Percentiles rank a stretch among this genome's conserved stretches.
phyloP scores from a whole-genome alignment of 495 filamentous ascomycete genomes.

The Neurospora sp. region DNA sequence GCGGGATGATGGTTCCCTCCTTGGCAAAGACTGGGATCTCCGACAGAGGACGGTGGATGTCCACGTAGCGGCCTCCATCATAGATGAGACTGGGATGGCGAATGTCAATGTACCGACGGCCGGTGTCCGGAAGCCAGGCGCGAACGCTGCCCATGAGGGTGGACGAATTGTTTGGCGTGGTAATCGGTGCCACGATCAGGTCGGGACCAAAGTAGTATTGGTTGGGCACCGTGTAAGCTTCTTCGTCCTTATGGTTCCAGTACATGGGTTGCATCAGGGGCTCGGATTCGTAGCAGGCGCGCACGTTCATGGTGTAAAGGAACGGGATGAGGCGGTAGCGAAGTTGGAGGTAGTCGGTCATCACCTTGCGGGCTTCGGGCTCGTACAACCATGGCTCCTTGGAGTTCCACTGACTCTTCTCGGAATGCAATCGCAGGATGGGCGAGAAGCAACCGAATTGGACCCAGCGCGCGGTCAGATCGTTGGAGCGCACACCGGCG shows the following conservation, averaged over 20 bases:
- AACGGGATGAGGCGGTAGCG: slow-evolving; percentile 47
- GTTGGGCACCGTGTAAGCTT: slow-evolving; percentile 41
- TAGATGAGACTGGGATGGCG: slow-evolving; percentile 40
- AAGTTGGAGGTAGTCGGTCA: slow-evolving; percentile 37
- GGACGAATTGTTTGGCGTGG: slow-evolving; percentile 26
- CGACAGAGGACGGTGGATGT: slow-evolving; percentile 31
- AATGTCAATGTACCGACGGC: slow-evolving; percentile 38
- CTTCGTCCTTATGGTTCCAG: slow-evolving; percentile 42
- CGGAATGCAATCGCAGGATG: slow-evolving; percentile 47
- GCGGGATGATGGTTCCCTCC: slow-evolving; percentile 45
- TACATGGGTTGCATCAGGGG: slow-evolving; percentile 50
- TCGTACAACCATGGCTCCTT: slow-evolving; percentile 50
- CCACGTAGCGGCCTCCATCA: slow-evolving; percentile 38
- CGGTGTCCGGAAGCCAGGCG: slow-evolving; percentile 40
- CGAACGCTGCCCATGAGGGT: slow-evolving; percentile 29
- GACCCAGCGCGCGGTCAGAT: slow-evolving; percentile 46
- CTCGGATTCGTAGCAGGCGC: slow-evolving; percentile 28
- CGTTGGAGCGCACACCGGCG: slow-evolving; percentile 39
- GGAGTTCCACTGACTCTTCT: slow-evolving; percentile 38
- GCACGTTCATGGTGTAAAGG: slow-evolving; percentile 46
- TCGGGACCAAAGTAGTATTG: slow-evolving; percentile 45
- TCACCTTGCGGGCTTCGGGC: slow-evolving; percentile 25
- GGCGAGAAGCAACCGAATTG: slow-evolving; percentile 49
- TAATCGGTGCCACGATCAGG: slow-evolving; percentile 44
- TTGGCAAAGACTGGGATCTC: slow-evolving; percentile 40